Evolutionary conservation across 2,329 filamentous ascomycete genomes (phyloP).

Genomic region (Fusarium subglutinans): DNA sequence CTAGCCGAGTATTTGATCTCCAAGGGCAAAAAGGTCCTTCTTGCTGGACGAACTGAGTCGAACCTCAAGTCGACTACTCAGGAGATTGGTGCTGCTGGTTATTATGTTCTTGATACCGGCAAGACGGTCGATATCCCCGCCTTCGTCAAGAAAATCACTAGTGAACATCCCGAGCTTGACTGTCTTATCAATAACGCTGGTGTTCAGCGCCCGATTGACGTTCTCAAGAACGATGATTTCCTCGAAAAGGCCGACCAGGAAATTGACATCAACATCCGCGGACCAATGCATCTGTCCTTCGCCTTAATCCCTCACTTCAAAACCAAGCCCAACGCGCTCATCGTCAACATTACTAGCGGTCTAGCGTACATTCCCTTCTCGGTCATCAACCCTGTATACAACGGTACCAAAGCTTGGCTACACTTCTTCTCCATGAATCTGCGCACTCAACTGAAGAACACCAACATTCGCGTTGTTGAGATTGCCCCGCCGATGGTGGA

Average conservation of each 20-base stretch:
- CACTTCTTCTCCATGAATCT: slow-evolving; percentile 67
- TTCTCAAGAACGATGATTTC: slow-evolving; percentile 53
- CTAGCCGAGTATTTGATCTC: slow-evolving; percentile 58
- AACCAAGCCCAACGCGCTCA: slow-evolving; percentile 50
- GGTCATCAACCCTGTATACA: slow-evolving; percentile 67
- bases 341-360: slow-evolving; percentile 65
- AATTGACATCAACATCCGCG: slow-evolving; percentile 66
- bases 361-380: slow-evolving; percentile 63
- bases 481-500: slow-evolving; percentile 64
- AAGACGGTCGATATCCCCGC: slow-evolving; percentile 52
- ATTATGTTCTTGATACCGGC: slow-evolving; percentile 63
- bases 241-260: slow-evolving; percentile 63
- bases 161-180: slow-evolving; percentile 60
- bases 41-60: slow-evolving; percentile 63
- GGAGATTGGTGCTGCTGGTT: slow-evolving; percentile 57
- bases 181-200: slow-evolving; percentile 69
- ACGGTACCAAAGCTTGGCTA: slow-evolving; percentile 67
- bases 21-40: slow-evolving; percentile 59
- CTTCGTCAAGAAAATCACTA: slow-evolving; percentile 56
- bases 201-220: slow-evolving; percentile 63
- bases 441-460: slow-evolving; percentile 57
- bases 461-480: slow-evolving; percentile 60
- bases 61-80: slow-evolving; percentile 56
- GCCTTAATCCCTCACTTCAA: slow-evolving; percentile 60
- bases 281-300: slow-evolving; percentile 65